Evolutionary conservation across 306 rosid species (phyloP).

Genomic region (Castanea sativa): DNA sequence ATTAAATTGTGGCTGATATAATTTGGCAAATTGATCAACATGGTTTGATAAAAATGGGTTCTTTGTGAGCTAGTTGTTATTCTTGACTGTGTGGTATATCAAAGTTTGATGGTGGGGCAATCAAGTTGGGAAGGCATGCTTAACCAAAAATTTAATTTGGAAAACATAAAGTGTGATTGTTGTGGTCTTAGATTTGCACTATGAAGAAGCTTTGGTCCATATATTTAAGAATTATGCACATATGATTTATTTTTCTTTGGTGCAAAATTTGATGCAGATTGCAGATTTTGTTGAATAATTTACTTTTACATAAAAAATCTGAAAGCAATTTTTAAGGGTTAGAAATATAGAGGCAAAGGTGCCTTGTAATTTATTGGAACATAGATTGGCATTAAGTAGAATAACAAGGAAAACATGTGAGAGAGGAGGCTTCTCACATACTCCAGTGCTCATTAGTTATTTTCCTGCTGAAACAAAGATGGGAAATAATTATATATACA

Average conservation of each 20-base stretch:
- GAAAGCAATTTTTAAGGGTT: not conserved
- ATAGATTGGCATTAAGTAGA: not conserved
- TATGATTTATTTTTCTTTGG: not conserved
- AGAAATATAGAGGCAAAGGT: not conserved
- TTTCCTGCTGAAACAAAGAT: too few species aligned
- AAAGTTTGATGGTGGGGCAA: not conserved
- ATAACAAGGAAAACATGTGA: not conserved
- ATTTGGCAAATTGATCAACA: not conserved
- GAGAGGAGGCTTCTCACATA: not conserved
- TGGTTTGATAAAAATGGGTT: not conserved
- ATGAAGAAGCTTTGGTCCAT: not conserved
- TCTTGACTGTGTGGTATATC: not conserved
- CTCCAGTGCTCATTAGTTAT: too few species aligned
- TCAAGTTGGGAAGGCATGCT: not conserved
- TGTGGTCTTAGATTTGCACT: not conserved
- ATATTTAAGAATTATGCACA: not conserved
- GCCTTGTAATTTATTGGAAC: not conserved
- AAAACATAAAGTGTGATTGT: not conserved
- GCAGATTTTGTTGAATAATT: not conserved
- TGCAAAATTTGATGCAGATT: not conserved
- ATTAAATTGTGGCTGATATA: not conserved
- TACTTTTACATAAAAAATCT: not conserved
- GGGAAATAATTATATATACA: too few species aligned
- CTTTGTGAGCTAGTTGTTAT: not conserved
- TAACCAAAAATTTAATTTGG: not conserved